These are phyloP conservation scores for Inga leiocalycina DNA, from an alignment of 306 rosid species.

Conservation along the genomic window DNA sequence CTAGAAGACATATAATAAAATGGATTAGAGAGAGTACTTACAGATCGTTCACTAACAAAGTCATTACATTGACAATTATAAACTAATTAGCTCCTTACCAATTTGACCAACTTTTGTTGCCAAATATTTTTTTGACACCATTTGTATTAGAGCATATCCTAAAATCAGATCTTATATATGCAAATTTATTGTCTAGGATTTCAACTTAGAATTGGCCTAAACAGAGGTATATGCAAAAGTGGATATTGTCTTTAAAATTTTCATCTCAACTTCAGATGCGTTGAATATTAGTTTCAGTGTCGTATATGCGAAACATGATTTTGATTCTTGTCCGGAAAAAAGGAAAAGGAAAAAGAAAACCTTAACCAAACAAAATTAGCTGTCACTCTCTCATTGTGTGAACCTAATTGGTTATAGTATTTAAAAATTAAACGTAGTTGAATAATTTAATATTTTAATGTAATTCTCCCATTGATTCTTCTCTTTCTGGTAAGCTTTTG, in stretches of 20 bases:
- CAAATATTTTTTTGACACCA: neutral
- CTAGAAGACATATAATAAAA: too few relatives aligned
- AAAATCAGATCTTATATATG: neutral
- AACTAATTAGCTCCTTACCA: neutral
- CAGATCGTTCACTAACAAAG: too few relatives aligned
- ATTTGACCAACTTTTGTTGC: neutral
- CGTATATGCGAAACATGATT: slow-evolving; percentile 23
- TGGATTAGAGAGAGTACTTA: too few relatives aligned
- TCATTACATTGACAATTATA: neutral
- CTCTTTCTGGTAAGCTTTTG: slow-evolving; percentile 46
- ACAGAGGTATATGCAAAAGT: neutral
- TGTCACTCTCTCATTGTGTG: slow-evolving; percentile 40
- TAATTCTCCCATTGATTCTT: slow-evolving; percentile 20
- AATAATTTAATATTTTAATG: slow-evolving; percentile 8
- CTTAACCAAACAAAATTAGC: slow-evolving; percentile 29
- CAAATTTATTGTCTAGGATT: neutral
- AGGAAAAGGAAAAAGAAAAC: neutral
- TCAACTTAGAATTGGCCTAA: neutral
- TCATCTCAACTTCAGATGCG: neutral
- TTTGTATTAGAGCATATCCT: neutral
- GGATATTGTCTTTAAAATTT: neutral
- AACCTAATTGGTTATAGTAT: slow-evolving; percentile 18
- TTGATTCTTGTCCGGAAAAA: slow-evolving; percentile 15
- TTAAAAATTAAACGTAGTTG: slow-evolving; percentile 38
- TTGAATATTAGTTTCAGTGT: neutral